Conservation (phyloP, 768 basidiomycete genomes). For the Mycena venus region DNA sequence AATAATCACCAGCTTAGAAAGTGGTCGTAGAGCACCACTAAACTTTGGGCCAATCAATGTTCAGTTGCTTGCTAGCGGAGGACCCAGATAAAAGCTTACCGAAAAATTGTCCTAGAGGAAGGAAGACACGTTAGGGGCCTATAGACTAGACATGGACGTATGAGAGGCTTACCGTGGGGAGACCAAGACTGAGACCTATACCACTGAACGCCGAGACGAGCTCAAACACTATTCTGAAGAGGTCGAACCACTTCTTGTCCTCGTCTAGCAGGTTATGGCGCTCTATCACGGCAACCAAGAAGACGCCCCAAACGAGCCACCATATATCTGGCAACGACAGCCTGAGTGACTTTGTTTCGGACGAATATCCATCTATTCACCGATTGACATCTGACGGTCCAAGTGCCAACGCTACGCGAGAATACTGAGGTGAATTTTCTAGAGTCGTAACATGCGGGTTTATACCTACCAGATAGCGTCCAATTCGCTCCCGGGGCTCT, state of each 20-base stretch:
- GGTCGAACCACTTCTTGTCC: slow-evolving; percentile 73
- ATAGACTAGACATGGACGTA: too few species aligned
- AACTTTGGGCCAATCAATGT: slow-evolving; percentile 50
- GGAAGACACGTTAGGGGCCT: not conserved
- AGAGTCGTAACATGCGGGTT: too few species aligned
- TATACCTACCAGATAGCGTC: slow-evolving; percentile 48
- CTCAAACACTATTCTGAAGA: slow-evolving; percentile 71
- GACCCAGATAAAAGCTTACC: slow-evolving; percentile 5
- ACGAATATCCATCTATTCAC: slow-evolving; percentile 44
- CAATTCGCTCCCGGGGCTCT: slow-evolving; percentile 57
- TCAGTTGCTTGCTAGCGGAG: not conserved
- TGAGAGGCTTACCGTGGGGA: slow-evolving; percentile 54
- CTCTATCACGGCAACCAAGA: slow-evolving; percentile 81
- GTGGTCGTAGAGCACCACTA: slow-evolving; percentile 68
- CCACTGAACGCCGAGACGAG: slow-evolving; percentile 77
- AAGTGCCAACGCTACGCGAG: slow-evolving; percentile 68
- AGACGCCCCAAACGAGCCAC: slow-evolving; percentile 84
- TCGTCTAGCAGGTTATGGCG: slow-evolving; percentile 67
- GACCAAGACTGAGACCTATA: slow-evolving; percentile 78
- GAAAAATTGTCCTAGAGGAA: slow-evolving; percentile 66
- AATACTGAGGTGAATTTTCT: slow-evolving; percentile 19
- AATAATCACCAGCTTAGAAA: slow-evolving; percentile 81
- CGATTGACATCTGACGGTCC: slow-evolving; percentile 70
- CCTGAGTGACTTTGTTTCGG: not conserved
- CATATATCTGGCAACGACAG: slow-evolving; percentile 68